Conservation (phyloP, 2,329 filamentous ascomycete species). For the Colletotrichum costaricense region DNA sequence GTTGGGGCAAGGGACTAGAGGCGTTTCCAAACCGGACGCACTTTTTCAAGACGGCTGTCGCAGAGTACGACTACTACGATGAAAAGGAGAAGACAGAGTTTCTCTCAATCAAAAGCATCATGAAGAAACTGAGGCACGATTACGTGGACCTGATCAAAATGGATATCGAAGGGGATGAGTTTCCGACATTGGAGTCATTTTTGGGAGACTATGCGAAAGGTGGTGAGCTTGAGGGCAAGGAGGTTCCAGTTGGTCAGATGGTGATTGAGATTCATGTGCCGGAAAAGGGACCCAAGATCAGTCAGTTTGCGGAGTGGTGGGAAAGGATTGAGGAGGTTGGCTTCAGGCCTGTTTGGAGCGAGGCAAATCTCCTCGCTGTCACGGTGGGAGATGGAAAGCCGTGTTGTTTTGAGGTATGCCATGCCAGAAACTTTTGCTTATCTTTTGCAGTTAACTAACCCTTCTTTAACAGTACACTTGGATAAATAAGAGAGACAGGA, state of each 20-base stretch:
- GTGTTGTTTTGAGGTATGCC: not conserved
- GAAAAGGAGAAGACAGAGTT: constrained; percentile 40
- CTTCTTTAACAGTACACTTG: not conserved
- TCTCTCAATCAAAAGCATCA: constrained; percentile 48
- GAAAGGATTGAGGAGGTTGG: constrained; percentile 37
- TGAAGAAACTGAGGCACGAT: constrained; percentile 48
- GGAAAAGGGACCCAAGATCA: not conserved
- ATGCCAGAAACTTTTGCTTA: no score
- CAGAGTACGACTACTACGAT: constrained; percentile 40
- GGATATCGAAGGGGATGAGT: constrained; percentile 44
- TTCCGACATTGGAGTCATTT: not conserved
- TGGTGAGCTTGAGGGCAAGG: not conserved
- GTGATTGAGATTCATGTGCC: constrained; percentile 35
- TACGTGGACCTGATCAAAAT: constrained; percentile 41
- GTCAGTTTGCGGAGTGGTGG: constrained; percentile 37
- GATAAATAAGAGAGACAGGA: not conserved
- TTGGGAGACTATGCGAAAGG: not conserved
- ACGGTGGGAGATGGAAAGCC: constrained; percentile 12
- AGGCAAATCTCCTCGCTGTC: constrained; percentile 39
- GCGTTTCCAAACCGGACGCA: constrained; percentile 40
- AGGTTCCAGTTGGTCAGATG: constrained; percentile 36
- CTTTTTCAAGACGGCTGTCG: constrained; percentile 46
- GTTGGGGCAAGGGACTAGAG: constrained; percentile 44
- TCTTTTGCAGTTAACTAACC: no score
- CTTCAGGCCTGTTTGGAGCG: constrained; percentile 37